Evolutionary conservation across 2,329 filamentous ascomycete species (phyloP), one percentile per base, ranked within the genome.

Genomic region (Aureobasidium mangrovei): DNA sequence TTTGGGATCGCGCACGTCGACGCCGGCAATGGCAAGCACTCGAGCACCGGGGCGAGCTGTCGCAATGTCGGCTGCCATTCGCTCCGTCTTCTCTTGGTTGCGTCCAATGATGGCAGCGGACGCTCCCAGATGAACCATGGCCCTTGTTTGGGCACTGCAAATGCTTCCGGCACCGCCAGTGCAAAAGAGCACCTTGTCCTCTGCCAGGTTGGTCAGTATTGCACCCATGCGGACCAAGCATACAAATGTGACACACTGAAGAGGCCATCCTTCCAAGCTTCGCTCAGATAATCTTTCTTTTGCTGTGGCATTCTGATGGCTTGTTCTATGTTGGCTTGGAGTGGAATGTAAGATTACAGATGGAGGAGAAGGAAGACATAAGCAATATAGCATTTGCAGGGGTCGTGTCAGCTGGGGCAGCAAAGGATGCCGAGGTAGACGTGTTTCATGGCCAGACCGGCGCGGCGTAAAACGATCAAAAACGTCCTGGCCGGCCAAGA

Each of bases 101-200:
- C 93, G 85, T 39, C 93, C 93, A 55, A 97, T 81, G 65, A 98
- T 97, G 71, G 88, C 95, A 47, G 93, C 93, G 63, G 97, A 85
- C 42, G 90, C 91, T 52, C 93, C 93, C 6, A 98, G 82, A 59
- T 91, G 81, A 27, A 98, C 90, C 57, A 98, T 76, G 3, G 93
- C 93, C 60, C 90, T 82, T 32, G 95, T 93, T 74, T 97, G 93
- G 54, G 88, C 90, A 63, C 86, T 93, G 75, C 93, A 96, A 65
- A 98, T 97, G 28, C 86, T 85, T 54, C 93, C 91, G 4, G 90
- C 90, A 51, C 93, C 93, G 56, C 93, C 93, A 3, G 93, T 98
- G 65, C 94, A 94, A 72, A 97, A 95, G 61, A 91, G 81, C 42
- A 97, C 91, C 65, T 93, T 91, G 67, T 85, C 83, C 59, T 85